Base-by-base conservation (phyloP, 2,329 filamentous ascomycete genomes). In the Penicillium digitatum region DNA sequence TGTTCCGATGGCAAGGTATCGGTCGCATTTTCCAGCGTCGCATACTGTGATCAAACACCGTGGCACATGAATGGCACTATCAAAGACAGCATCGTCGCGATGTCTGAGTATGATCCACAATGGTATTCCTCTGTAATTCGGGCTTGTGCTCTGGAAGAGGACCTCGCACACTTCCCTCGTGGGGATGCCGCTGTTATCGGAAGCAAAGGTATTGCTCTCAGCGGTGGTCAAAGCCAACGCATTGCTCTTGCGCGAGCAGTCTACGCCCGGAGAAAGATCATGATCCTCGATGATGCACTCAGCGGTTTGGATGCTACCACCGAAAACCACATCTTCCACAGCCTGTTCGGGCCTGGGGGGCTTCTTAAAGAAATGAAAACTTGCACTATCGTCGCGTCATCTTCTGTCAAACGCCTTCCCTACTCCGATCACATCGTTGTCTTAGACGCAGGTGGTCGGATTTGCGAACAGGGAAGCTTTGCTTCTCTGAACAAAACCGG, bases 221-320 rank as follows among this genome's bases (percentile, higher is more conserved):
- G 79, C 63, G 79, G 79, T 29, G 80, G 80, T 5, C 80, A 82
- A 58, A 79, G 75, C 56, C 78, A 81, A 57, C 74, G 79, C 47
- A 76, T 81, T 59, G 75, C 78, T n/a, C 72, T 82, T n/a, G 80
- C 80, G 22, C 71, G 80, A 52, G 79, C 79, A 14, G 69, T 81
- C 10, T 82, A 82, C 62, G 74, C 79, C 20, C 73, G 76, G 42
- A 74, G 74, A 46, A 72, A 76, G 34, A 69, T 80, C 26, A 67
- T 81, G 29, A 70, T 82, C 20, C 70, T 82, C 12, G 80, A 82
- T 58, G 79, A 82, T 58, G 74, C 77, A 20, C 72, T 82, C n/a
- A 79, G 76, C 55, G 79, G 79, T 3, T 72, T 82, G 7, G 80
- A 82, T 60, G 68, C 73, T 10, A 70, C 75, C 16, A 81, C 79